Base-by-base conservation (phyloP, 2,329 filamentous ascomycete species). In the Ciborinia camelliae region DNA sequence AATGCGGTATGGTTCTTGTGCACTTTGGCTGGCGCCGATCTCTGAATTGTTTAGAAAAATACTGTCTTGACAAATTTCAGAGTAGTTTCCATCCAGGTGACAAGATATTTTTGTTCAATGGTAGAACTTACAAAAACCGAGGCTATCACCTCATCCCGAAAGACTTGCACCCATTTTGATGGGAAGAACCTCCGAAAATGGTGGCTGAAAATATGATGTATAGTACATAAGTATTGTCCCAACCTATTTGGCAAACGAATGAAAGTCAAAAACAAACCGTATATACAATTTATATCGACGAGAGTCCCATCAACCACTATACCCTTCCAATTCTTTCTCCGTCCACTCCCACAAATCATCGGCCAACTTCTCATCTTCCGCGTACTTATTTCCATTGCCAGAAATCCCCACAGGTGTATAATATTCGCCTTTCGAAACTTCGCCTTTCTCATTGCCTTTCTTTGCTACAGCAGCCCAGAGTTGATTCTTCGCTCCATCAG, bases 401-500 rank as follows among this genome's bases (percentile, higher is more conserved):
- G 72, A 66, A 4, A 76, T 65, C 0, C 76, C 77, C n/a, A 80
- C 68, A 1, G 77, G 78, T 52, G 71, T 73, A 68, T 79, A 80
- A 61, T 75, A 77, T 20, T 72, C 74, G 4, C 77, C 77, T 41
- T 68, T 75, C n/a, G 28, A 45, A 10, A 66, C 52, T 41, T 64
- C 62, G 3, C 67, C 63, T 18, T 53, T 59, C 14, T 6, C 62
- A 59, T 70, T 71, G 32, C 77, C 69, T 30, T n/a, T 60, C 53
- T 64, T 66, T 30, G 43, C 60, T 14, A 50, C 63, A 12, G 64
- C 75, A 15, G 76, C 77, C 80, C 80, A 81, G 3, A 81, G 72
- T 70, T 81, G 79, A 63, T 78, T 80, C 66, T 70, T 73, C 4
- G 72, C 76, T 0, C 79, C 80, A 35, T 68, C 63, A 10, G 55